phyloP scores from a whole-genome alignment of 2,329 filamentous ascomycete species.

The Trichoderma simmonsii region DNA sequence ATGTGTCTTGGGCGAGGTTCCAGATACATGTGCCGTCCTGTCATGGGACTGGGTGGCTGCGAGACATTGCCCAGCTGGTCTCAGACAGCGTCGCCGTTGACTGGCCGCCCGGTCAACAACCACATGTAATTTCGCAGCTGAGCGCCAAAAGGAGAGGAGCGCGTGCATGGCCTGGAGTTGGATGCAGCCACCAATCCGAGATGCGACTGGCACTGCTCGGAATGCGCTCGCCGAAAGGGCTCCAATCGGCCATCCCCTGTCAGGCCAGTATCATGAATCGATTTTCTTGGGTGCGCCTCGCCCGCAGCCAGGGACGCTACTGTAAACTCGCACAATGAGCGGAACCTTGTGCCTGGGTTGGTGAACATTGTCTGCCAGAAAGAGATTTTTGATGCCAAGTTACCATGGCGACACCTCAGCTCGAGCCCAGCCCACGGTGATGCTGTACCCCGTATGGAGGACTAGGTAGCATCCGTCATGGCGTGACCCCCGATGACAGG shows the following conservation, averaged over 20 bases:
- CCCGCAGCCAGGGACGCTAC: background rate
- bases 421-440: background rate
- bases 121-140: background rate
- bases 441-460: background rate
- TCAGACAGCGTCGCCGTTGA: conserved; percentile 4
- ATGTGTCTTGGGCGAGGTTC: background rate
- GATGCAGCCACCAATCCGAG: conserved; percentile 1
- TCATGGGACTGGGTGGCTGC: conserved; percentile 19
- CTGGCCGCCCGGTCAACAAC: conserved; percentile 5
- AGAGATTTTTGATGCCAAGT: background rate
- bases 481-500: conserved; percentile 2
- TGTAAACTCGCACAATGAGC: background rate
- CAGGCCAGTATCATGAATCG: background rate
- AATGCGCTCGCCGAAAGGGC: conserved; percentile 9
- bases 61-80: conserved; percentile 18
- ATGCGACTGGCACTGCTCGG: conserved; percentile 1
- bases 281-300: background rate
- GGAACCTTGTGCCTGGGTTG: background rate
- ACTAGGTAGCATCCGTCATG: conserved; percentile 4
- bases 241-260: conserved; percentile 7
- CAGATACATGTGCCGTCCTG: conserved; percentile 14
- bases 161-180: background rate
- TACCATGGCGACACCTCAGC: conserved; percentile 8
- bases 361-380: background rate
- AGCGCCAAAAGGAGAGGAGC: background rate